Evolutionary conservation across 805 yeast genomes (phyloP).

Genomic region (Pichia sporocuriosa): DNA sequence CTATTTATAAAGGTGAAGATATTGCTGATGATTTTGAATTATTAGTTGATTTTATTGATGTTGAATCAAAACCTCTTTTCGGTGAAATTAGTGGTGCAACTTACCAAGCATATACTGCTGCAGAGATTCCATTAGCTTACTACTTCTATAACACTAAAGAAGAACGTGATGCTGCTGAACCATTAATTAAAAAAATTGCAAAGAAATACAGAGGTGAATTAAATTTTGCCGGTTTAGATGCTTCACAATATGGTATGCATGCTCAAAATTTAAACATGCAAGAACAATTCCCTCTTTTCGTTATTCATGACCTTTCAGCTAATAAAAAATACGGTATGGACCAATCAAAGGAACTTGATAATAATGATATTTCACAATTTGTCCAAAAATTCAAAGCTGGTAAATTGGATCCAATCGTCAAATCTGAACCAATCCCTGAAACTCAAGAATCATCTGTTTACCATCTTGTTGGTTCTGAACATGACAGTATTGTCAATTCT

Average conservation of each 20-base stretch:
- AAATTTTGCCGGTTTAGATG: slow-evolving; percentile 86
- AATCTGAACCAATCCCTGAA: slow-evolving; percentile 83
- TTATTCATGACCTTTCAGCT: slow-evolving; percentile 61
- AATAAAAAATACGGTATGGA: slow-evolving; percentile 75
- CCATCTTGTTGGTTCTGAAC: slow-evolving; percentile 78
- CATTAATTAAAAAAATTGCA: slow-evolving; percentile 55
- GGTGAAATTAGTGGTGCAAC: slow-evolving; percentile 83
- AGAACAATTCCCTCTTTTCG: slow-evolving; percentile 85
- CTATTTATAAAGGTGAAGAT: slow-evolving; percentile 34
- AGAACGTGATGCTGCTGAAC: slow-evolving; percentile 52
- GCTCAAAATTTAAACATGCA: slow-evolving; percentile 79
- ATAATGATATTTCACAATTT: slow-evolving; percentile 50
- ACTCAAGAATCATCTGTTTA: slow-evolving; percentile 61
- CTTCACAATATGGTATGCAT: slow-evolving; percentile 72
- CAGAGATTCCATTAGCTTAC: slow-evolving; percentile 78
- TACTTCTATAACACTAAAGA: slow-evolving; percentile 70
- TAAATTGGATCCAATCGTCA: slow-evolving; percentile 61
- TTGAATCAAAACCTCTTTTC: slow-evolving; percentile 72
- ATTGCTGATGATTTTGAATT: slow-evolving; percentile 30
- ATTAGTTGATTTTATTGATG: slow-evolving; percentile 43
- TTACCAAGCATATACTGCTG: slow-evolving; percentile 64
- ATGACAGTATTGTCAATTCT: slow-evolving; percentile 59
- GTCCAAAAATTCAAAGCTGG: slow-evolving; percentile 60
- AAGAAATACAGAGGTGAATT: slow-evolving; percentile 70
- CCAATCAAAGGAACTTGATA: slow-evolving; percentile 49